Evolutionary conservation across 805 yeast species (phyloP).

Genomic region (Zygotorulaspora danielsina): DNA sequence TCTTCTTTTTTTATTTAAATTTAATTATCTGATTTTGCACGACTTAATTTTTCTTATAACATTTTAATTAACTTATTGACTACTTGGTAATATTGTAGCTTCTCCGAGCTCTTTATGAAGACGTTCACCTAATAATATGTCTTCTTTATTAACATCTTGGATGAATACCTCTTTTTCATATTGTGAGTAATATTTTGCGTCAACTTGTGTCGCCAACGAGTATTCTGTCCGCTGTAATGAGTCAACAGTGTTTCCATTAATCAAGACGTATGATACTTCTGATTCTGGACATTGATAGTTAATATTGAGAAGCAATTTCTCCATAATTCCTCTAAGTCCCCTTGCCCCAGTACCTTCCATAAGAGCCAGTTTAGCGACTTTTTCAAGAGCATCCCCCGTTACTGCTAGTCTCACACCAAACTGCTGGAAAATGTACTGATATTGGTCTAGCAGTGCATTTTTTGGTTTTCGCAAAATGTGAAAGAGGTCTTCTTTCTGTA

Average conservation of each 20-base stretch:
- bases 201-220: slow-evolving; percentile 30
- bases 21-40: no score
- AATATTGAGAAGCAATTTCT: slow-evolving; percentile 45
- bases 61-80: no score
- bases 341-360: slow-evolving; percentile 59
- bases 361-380: slow-evolving; percentile 46
- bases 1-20: neutral
- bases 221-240: slow-evolving; percentile 36
- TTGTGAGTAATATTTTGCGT: slow-evolving; percentile 44
- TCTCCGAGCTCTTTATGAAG: slow-evolving; percentile 35
- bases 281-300: slow-evolving; percentile 61
- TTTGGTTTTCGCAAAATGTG: slow-evolving; percentile 53
- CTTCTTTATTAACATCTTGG: slow-evolving; percentile 42
- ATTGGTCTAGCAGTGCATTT: slow-evolving; percentile 51
- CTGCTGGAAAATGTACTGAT: slow-evolving; percentile 49
- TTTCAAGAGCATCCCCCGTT: slow-evolving; percentile 45
- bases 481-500: slow-evolving; percentile 43
- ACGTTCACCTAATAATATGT: slow-evolving; percentile 34
- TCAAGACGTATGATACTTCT: slow-evolving; percentile 46
- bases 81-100: no score
- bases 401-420: slow-evolving; percentile 49
- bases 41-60: no score
- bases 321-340: slow-evolving; percentile 54
- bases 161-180: slow-evolving; percentile 43
- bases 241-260: slow-evolving; percentile 44